These are phyloP conservation scores for Yarrowia sp. DNA, from an alignment of 805 yeast genomes.

Conservation along the genomic window DNA sequence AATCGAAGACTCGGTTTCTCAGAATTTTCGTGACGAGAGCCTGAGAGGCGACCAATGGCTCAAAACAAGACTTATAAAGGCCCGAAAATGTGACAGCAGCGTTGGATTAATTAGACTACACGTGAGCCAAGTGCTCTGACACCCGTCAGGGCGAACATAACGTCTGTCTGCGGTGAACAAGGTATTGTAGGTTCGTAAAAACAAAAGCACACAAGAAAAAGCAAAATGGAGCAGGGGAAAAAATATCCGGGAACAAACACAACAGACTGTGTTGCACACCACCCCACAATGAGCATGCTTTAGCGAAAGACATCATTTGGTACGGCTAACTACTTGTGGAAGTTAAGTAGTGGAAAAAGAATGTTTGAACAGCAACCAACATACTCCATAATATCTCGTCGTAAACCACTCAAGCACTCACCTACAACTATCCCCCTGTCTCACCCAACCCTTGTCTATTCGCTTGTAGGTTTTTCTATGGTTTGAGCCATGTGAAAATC, in stretches of 20 bases:
- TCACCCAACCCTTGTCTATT: constrained; percentile 10
- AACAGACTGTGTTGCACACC: not conserved
- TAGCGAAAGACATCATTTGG: not conserved
- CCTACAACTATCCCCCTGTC: constrained; percentile 2
- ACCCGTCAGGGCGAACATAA: not conserved
- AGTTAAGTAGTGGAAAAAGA: no score
- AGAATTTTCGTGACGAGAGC: not conserved
- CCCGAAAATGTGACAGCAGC: no score
- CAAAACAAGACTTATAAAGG: not conserved
- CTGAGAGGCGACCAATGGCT: not conserved
- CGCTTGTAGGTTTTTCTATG: not conserved
- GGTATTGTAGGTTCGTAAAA: not conserved
- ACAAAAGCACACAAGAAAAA: not conserved
- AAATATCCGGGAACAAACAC: not conserved
- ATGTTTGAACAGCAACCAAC: not conserved
- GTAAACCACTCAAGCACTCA: not conserved
- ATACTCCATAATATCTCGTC: not conserved
- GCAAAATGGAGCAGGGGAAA: not conserved
- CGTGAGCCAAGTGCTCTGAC: not conserved
- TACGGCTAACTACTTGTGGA: not conserved
- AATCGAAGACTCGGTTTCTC: not conserved
- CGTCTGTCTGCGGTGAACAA: not conserved
- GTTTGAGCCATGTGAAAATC: constrained; percentile 20
- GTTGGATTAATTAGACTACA: not conserved
- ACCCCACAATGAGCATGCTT: not conserved